Conservation (phyloP, 352 stramenopile genomes). For the Globisporangium takayamanum region DNA sequence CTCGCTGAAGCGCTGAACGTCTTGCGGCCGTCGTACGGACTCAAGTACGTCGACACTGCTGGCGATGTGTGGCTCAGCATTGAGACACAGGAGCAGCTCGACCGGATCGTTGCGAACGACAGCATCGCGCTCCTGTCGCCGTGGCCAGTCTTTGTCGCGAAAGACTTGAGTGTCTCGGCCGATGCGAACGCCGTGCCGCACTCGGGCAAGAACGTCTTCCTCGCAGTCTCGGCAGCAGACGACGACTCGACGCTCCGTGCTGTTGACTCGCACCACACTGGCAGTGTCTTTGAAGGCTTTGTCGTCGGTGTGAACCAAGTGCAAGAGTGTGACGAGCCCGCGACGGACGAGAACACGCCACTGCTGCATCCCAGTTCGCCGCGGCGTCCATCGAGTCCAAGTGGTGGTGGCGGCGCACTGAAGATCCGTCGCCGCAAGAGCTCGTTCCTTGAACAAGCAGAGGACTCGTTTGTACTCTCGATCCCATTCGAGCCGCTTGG, state of each 20-base stretch:
- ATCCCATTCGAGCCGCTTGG: conserved; percentile 57
- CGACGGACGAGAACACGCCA: conserved; percentile 18
- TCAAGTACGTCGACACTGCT: conserved; percentile 56
- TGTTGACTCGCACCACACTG: conserved; percentile 42
- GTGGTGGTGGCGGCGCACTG: conserved; percentile 6
- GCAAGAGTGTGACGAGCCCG: conserved; percentile 25
- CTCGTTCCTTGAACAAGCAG: conserved; percentile 61
- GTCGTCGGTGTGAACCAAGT: conserved; percentile 61
- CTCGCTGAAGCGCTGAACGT: conserved; percentile 65
- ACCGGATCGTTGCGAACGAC: conserved; percentile 53
- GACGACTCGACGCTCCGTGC: conserved; percentile 62
- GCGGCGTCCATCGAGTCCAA: conserved; percentile 18
- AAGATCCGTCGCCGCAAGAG: conserved; percentile 17
- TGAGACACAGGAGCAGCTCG: conserved; percentile 75
- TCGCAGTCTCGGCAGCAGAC: conserved; percentile 54
- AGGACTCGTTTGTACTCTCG: conserved; percentile 66
- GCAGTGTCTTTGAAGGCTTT: conserved; percentile 61
- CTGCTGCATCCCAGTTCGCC: conserved; percentile 32
- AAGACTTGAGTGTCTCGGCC: not conserved
- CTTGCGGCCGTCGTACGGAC: conserved; percentile 57
- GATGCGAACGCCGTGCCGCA: conserved; percentile 25
- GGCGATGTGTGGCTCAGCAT: conserved; percentile 82
- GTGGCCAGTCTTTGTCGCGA: conserved; percentile 71
- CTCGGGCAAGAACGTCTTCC: conserved; percentile 68
- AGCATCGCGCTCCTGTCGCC: conserved; percentile 57